Percentiles rank a stretch among this genome's conserved stretches.
phyloP scores from a whole-genome alignment of 306 rosid species.

The cucumber (Cucumis sativus) region DNA sequence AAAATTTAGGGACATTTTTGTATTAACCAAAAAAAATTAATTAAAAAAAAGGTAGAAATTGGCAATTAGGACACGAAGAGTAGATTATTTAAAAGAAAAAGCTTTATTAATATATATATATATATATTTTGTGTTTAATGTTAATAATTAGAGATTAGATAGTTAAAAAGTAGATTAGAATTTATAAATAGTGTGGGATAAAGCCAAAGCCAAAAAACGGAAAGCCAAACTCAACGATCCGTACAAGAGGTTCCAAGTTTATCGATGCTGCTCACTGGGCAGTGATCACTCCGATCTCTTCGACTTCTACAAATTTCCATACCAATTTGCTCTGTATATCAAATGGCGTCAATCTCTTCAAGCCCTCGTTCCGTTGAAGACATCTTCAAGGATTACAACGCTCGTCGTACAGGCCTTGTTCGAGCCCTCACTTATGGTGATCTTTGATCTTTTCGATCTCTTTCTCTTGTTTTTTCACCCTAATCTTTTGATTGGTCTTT shows the following conservation, averaged over 20 bases:
- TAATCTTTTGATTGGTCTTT: background rate
- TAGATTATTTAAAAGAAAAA: background rate
- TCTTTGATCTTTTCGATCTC: background rate
- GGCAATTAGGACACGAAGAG: background rate
- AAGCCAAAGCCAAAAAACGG: background rate
- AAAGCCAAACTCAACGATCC: background rate
- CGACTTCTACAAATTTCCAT: background rate
- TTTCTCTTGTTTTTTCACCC: background rate
- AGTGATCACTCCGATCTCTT: slow-evolving; percentile 12
- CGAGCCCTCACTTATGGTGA: slow-evolving; percentile 49
- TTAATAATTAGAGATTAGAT: background rate
- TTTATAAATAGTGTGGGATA: background rate
- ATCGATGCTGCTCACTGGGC: slow-evolving; percentile 4
- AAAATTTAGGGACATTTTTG: no score
- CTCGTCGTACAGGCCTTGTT: slow-evolving; percentile 35
- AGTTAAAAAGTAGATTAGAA: background rate
- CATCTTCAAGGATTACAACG: slow-evolving; percentile 51
- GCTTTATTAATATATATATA: background rate
- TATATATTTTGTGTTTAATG: background rate
- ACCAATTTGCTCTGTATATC: background rate
- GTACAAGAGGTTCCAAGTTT: background rate
- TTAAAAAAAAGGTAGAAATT: no score
- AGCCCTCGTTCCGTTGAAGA: slow-evolving; percentile 46
- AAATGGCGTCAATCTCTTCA: slow-evolving; percentile 23
- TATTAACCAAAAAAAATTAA: no score